Base-by-base conservation (phyloP, 164 flowering plant genomes). In the Paratinospora sagittata region DNA sequence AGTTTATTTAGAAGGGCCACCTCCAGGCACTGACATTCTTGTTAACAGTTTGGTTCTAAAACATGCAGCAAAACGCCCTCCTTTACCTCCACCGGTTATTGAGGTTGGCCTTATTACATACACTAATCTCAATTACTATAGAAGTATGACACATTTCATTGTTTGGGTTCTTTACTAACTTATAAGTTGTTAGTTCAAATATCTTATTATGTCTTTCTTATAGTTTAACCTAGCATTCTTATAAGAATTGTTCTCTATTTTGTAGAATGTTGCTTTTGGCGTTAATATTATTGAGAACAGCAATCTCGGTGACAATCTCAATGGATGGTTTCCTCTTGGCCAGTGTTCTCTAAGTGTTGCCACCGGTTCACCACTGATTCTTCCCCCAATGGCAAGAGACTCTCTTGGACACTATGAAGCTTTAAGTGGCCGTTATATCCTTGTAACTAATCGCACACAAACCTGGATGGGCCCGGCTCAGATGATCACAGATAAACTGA, bases 401-500 rank as follows among this genome's bases (percentile, higher is more conserved):
- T 82, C 92, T 67, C 89, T 94, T 26, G 98, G 97, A 66, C 76
- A 84, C 60, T 85, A 86, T 73, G 86, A 82, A 63, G 90, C 93
- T 72, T 78, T 92, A 62, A 90, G 88, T 77, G 97, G 97, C 41
- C 88, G 82, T 66, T 89, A 77, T 81, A 90, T 95, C 70, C 88
- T 78, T 69, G 97, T 85, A 58, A 86, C 84, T 7, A 89, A 91
- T n/a, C 94, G 99, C 55, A 88, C 89, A 21, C 89, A 95, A 68
- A 86, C 82, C 36, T 95, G 99, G 99, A 90, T 88, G 93, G 99
- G 99, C 45, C 99, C 99, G 58, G 92, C 96, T 77, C 99, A 95
- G 83, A 90, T 84, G 77, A 88, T 95, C 72, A 90, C 96, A 9
- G 99, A 91, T 37, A 88, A 83, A 70, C n/a, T 95, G 73, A 84